Evolutionary conservation across 1,284 basidiomycete genomes (phyloP), one percentile per base, ranked within the genome.

Genomic region (Fistulinella cinereoalba): DNA sequence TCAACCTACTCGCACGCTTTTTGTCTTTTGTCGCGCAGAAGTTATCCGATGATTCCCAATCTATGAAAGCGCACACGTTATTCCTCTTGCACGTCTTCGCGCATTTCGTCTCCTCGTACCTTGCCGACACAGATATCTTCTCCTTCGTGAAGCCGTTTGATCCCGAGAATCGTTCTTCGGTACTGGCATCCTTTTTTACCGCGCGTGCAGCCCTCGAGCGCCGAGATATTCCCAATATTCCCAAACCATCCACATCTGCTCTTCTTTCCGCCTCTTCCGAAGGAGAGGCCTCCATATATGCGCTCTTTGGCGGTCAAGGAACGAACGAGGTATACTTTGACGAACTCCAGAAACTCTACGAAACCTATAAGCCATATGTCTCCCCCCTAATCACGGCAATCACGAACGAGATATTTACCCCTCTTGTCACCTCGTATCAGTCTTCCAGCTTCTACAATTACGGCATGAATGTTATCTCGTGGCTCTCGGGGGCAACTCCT

Each of bases 261-360:
- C 81, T 98, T 31, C 72, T 98, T 52, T 70, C 76, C 16, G 86
- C 89, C 23, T 85, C 85, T 38, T 70, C 75, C 47, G 71, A 79
- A 21, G 83, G 83, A 43, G 77, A 88, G 44, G 86, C 92, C 27
- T 87, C 88, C 50, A 73, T 97, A 55, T 97, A 90, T 72, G 96
- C 91, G 47, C 76, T 99, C 47, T 99, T 99, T 62, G 96, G 96
- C 53, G 97, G 97, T n/a, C 96, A 99, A 70, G 96, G 96, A 56
- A 92, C 89, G 56, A 98, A 98, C 69, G 96, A 99, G 71, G 89
- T 96, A 54, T 98, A 98, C 74, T 94, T 97, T 67, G 89, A 95
- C 66, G 96, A 98, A 74, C 81, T 99, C 18, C 90, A 97, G 72
- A 75, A 75, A 37, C 83, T 99, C 49, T 96, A 89, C 71, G 87